Evolutionary conservation across 2,329 filamentous ascomycete species (phyloP), one percentile per base, ranked within the genome.

Genomic region (Gaeumannomyces tritici): DNA sequence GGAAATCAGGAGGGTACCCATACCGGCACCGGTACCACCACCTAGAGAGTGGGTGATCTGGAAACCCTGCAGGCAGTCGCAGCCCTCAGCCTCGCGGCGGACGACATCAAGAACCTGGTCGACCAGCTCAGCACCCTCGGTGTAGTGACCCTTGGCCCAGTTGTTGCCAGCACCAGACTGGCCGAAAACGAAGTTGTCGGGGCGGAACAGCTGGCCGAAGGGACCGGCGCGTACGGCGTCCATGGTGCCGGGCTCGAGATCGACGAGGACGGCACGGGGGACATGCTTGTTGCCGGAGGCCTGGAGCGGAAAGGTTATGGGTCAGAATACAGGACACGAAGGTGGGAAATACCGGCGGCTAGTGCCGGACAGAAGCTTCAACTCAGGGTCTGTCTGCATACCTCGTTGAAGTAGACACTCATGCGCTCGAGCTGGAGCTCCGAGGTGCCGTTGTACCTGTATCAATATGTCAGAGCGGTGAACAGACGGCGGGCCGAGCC

Each of bases 81-180:
- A 98, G 78, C 90, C 91, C 83, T 99, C 95, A 70, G 95, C 93
- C 86, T 99, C 95, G 74, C 95, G 93, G 77, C 95, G 95, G 76
- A 99, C 93, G 69, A 99, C 95, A 77, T 98, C 95, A 71, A 99
- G 88, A 71, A 99, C 95, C 75, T 97, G 86, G 84, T 99, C 95
- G 71, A 99, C 95, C 67, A 98, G 87, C 84, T 99, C 95, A 71
- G 95, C 95, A 87, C 95, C 95, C 84, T 99, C 95, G 69, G 95
- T 99, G 87, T 99, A 99, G 80, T 99, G 95, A 83, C 95, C 95
- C 89, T 98, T 99, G 80, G 95, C 95, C 95, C 95, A 99, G 89
- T 98, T 98, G 91, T 99, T 99, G 82, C 95, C 95, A 78, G 95
- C 95, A 86, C 95, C 93, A 73, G 95, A 98, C 84, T 98, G 95